Evolutionary conservation across 352 stramenopile genomes (phyloP), one percentile per base, ranked within the genome.

Genomic region (Blastocystis sp.): DNA sequence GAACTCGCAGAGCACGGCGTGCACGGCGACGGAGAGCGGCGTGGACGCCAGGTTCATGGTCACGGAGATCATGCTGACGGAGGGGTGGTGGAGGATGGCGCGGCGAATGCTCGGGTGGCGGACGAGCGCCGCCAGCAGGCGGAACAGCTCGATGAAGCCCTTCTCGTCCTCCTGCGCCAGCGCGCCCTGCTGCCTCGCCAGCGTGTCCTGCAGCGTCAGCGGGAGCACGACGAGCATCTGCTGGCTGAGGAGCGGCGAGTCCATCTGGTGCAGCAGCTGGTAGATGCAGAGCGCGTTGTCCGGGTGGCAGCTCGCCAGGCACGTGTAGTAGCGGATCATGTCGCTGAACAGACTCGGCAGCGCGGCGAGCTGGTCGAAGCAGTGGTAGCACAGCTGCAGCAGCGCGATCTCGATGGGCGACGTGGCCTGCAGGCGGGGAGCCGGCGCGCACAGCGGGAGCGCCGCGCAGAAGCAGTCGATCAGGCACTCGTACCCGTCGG

Each of bases 401-500:
- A 85, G n/a, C 33, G 61, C 41, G 2, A 59, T 12, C 19, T 45
- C 26, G 37, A 26, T 50, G n/a, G 26, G 26, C 6, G 66, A 45
- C 12, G 66, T 3, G n/a, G 66, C 31, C 16, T 29, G 37, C 2
- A 45, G 45, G 0, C 31, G 60, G 31, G 55, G 51, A 13, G 74
- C 50, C 3, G n/a, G 4, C 1, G 35, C 1, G 24, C 65, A 59
- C 2, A 31, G 50, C 21, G 55, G 31, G 0, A 85, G 33, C 24
- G 70, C 12, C 3, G 12, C 33, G n/a, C n/a, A 67, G 9, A 85
- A 55, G 13, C 50, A 29, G 16, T 55, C 35, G 26, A 50, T 33
- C 2, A 85, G 74, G 3, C 51, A 24, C 31, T 85, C 74, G 37
- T 67, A 62, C 26, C 74, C 74, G 26, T 85, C 74, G 3, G 74